Base-by-base conservation (phyloP, 306 rosid genomes). In the Dryas alaskensis region DNA sequence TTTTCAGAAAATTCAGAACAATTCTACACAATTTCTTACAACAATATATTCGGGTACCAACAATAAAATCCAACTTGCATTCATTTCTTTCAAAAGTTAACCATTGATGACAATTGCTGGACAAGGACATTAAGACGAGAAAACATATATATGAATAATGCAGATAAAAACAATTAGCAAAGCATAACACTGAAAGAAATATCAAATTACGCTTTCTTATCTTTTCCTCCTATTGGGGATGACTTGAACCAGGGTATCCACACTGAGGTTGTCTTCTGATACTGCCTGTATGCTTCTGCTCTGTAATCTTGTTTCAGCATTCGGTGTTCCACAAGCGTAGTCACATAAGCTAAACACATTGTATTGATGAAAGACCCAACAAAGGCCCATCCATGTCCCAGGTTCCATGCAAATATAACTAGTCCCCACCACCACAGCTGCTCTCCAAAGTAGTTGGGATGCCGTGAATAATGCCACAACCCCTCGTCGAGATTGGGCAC, bases 401-500 rank as follows among this genome's bases (percentile, higher is more conserved):
- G 63, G 73, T 77, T 87, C 96, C 95, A 89, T 3, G 95, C 79
- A 81, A 86, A 94, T 31, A 88, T 70, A 75, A 73, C 88, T 3
- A 91, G 73, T 10, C 98, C 98, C 96, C 96, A 94, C 98, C 98
- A 94, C 98, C 97, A 94, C 55, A 94, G 67, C 45, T 87, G 94
- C 87, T 94, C 99, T 1, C 97, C 97, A 8, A 91, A 61, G 88
- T 94, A 94, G 76, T 94, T 94, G 0, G 97, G 99, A 80, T 88
- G 99, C 62, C 96, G 84, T 5, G 84, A 86, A 74, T 87, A 92
- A 66, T 71, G 79, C 99, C 99, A 94, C 78, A 89, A 75, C 51
- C 99, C 97, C 77, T 58, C 80, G 67, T 88, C 92, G 42, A 92
- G 90, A 55, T 87, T 85, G 49, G 85, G 72, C 22, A 78, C 82